Base-by-base conservation (phyloP, 2,329 filamentous ascomycete genomes). In the Chaetomiaceae sp. region DNA sequence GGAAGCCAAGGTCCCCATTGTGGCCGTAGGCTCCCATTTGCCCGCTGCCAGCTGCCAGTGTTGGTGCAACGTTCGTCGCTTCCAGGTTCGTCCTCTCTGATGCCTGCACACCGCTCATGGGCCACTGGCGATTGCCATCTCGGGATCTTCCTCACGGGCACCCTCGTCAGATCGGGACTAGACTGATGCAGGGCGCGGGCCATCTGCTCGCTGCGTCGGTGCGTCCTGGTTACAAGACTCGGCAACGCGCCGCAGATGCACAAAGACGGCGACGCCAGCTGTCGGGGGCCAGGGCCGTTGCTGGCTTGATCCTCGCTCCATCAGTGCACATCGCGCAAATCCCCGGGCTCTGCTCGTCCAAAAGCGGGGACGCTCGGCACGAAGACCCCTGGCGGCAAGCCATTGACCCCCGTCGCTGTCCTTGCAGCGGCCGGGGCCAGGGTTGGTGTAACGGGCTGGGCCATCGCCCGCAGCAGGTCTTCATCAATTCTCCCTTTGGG, bases 221-320 rank as follows among this genome's bases (percentile, higher is more conserved):
- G 16, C 11, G 38, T 49, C 54, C 47, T 48, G 51, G 58, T 54
- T 48, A 21, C 36, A 41, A 23, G 10, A 16, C 36, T 40, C 29
- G 30, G 43, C 40, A 37, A n/a, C n/a, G 29, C 33, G 51, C 54
- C 57, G 55, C 54, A 54, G 38, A 49, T 56, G 49, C 49, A 44
- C 58, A 20, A 54, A 51, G 53, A 51, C 54, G 48, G 43, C 50
- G 36, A 50, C 33, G 51, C 48, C 51, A 36, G 40, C 32, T 33
- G 54, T 47, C 55, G 54, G 51, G 55, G 53, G 53, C 46, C 52
- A 34, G 50, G 48, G 44, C 11, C 53, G 32, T 45, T 16, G 41
- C 52, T 34, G 36, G 32, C 51, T 51, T 54, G 48, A 51, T 59
- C 55, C 51, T 55, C 55, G 48, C 55, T 56, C 52, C 58, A 57